Evolutionary conservation across 1,284 basidiomycete genomes (phyloP).

Genomic region (Ganoderma resinaceum): DNA sequence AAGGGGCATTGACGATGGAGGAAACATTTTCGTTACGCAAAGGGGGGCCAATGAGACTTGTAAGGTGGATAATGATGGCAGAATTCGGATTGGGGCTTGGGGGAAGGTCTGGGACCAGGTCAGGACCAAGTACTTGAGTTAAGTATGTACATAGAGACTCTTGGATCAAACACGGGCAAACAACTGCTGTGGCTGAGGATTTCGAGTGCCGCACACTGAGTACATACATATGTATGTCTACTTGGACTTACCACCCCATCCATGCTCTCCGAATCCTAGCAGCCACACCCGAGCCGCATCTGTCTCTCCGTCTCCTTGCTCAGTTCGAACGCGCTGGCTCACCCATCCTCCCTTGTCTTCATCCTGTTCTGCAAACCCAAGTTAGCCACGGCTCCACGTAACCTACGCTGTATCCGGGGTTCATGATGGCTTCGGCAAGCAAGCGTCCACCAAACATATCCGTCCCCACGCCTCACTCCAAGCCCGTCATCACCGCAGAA

Average conservation of each 20-base stretch:
- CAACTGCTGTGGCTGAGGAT: conserved; percentile 25
- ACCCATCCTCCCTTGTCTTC: not conserved
- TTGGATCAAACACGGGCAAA: conserved; percentile 23
- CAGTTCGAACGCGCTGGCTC: not conserved
- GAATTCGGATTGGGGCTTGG: too few relatives aligned
- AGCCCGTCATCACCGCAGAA: conserved; percentile 66
- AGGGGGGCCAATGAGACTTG: not conserved
- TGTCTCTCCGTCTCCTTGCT: not conserved
- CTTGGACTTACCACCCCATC: too few relatives aligned
- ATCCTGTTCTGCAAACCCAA: not conserved
- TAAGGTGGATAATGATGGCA: too few relatives aligned
- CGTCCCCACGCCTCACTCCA: conserved; percentile 40
- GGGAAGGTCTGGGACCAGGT: too few relatives aligned
- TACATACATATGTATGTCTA: too few relatives aligned
- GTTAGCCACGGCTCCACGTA: not conserved
- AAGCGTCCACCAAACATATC: conserved; percentile 22
- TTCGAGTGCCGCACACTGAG: too few relatives aligned
- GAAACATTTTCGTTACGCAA: conserved; percentile 42
- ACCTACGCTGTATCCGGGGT: not conserved
- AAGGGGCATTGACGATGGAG: conserved; percentile 53
- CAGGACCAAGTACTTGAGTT: too few relatives aligned
- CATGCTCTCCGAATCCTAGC: not conserved
- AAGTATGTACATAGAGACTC: conserved; percentile 9
- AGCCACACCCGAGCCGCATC: too few relatives aligned
- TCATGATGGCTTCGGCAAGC: conserved; percentile 16